phyloP scores from a whole-genome alignment of 1,284 basidiomycete species.

The Ganoderma sinense region DNA sequence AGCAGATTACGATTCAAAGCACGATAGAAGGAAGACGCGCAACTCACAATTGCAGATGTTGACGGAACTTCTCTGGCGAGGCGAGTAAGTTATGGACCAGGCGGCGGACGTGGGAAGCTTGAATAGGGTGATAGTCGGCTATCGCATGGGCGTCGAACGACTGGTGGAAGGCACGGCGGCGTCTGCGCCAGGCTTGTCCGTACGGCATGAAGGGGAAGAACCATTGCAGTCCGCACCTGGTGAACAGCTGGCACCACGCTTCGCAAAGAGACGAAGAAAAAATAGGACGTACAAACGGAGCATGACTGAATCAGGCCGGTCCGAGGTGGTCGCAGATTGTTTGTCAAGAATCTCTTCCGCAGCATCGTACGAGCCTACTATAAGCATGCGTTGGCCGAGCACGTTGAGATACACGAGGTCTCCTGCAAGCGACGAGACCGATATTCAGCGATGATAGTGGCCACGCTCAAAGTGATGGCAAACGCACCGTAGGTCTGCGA shows the following conservation, averaged over 20 bases:
- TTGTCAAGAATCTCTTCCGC: constrained; percentile 30
- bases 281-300: constrained; percentile 15
- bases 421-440: constrained; percentile 1
- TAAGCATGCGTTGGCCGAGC: constrained; percentile 15
- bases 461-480: no score
- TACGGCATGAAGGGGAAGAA: constrained; percentile 17
- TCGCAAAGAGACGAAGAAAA: not conserved
- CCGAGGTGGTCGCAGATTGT: constrained; percentile 24
- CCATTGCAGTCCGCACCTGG: constrained; percentile 10
- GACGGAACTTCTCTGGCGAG: not conserved
- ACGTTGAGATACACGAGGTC: constrained; percentile 18
- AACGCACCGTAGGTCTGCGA: constrained; percentile 15
- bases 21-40: not conserved
- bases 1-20: not conserved
- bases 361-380: constrained; percentile 23
- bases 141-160: constrained; percentile 10
- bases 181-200: constrained; percentile 19
- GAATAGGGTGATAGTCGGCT: not conserved
- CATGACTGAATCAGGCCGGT: constrained; percentile 19
- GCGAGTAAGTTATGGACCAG: constrained; percentile 11
- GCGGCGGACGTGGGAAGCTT: not conserved
- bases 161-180: constrained; percentile 23
- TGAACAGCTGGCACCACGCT: no score
- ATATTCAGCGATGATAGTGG: no score
- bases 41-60: constrained; percentile 20